Evolutionary conservation across 768 basidiomycete genomes (phyloP), one percentile per base, ranked within the genome.

Genomic region (Gloeostereum incarnatum): DNA sequence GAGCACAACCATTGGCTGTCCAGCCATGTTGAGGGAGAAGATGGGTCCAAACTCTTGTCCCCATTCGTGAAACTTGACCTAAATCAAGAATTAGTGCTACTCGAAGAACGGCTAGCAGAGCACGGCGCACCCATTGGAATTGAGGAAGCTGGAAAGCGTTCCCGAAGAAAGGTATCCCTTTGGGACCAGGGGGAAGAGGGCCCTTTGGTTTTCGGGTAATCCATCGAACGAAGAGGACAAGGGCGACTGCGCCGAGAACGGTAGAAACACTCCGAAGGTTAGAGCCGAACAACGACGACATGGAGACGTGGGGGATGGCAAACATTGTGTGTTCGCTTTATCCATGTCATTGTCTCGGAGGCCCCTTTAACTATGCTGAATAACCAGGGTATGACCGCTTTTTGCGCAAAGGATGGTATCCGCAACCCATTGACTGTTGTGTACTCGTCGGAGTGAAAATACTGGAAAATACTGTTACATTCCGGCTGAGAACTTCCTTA

Each of bases 1-100:
- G 13, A 65, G 35, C 18, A 65, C 17, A 13, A 66, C 18, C 16
- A 65, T 56, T 33, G 59, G 56, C 32, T 65, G 60, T 10, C 63
- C 63, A 5, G 62, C 47, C 16, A 66, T 39, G 33, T 61, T 54
- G 0, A 46, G 40, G 34, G 59, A 61, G 1, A 55, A 39, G 16
- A 65, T 57, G 6, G 58, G 51, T 10, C 50, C 50, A 34, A 47
- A 51, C 31, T 36, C n/a, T 14, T 37, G 16, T 36, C 41, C 42
- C 50, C 48, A 51, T 17, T 37, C 36, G 5, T 31, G 27, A 25
- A 46, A 49, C 2, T 42, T 41, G 36, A 42, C 36, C 49, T 46
- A 51, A 20, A 43, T 30, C 8, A n/a, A 27, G 14, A n/a, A 8
- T 8, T 8, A n/a, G 9, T 27, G 26, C 14, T 14, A 27, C 9